Conservation (phyloP, 1,139 yeast species). For the Debaryomyces nepalensis region DNA sequence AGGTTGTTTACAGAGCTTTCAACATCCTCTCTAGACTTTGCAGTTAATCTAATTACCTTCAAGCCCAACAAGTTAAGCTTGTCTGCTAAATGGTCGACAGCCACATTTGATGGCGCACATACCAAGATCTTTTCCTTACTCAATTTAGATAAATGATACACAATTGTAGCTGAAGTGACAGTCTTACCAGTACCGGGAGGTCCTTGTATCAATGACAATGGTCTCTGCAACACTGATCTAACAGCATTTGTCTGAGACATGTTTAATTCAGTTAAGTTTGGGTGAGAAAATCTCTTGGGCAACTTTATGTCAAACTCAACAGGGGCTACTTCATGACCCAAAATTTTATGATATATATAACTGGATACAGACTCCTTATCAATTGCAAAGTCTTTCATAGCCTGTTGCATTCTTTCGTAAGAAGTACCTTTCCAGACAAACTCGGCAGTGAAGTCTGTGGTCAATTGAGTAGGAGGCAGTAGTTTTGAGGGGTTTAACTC, state of each 20-base stretch:
- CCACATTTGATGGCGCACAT: slow-evolving; percentile 95
- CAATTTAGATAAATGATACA: slow-evolving; percentile 71
- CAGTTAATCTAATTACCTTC: slow-evolving; percentile 75
- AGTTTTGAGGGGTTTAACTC: slow-evolving; percentile 55
- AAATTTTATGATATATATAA: slow-evolving; percentile 74
- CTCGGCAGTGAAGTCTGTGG: slow-evolving; percentile 78
- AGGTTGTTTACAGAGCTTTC: slow-evolving; percentile 61
- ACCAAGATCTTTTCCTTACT: slow-evolving; percentile 69
- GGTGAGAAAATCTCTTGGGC: slow-evolving; percentile 67
- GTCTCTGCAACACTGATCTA: slow-evolving; percentile 67
- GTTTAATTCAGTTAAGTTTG: slow-evolving; percentile 72
- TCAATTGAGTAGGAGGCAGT: slow-evolving; percentile 59
- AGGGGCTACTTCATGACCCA: slow-evolving; percentile 80
- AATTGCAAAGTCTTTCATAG: slow-evolving; percentile 73
- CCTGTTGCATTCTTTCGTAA: slow-evolving; percentile 82
- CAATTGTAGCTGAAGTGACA: slow-evolving; percentile 88
- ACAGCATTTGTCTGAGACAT: slow-evolving; percentile 83
- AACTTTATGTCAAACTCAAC: slow-evolving; percentile 62
- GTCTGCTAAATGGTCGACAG: slow-evolving; percentile 87
- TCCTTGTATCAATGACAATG: slow-evolving; percentile 88
- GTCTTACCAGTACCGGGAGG: slow-evolving; percentile 99
- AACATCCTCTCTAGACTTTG: slow-evolving; percentile 81
- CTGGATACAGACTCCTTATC: slow-evolving; percentile 75
- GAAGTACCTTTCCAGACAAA: slow-evolving; percentile 90
- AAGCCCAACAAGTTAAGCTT: slow-evolving; percentile 71